Base-by-base conservation (phyloP, 805 yeast genomes). In the Yueomyces sp. region DNA sequence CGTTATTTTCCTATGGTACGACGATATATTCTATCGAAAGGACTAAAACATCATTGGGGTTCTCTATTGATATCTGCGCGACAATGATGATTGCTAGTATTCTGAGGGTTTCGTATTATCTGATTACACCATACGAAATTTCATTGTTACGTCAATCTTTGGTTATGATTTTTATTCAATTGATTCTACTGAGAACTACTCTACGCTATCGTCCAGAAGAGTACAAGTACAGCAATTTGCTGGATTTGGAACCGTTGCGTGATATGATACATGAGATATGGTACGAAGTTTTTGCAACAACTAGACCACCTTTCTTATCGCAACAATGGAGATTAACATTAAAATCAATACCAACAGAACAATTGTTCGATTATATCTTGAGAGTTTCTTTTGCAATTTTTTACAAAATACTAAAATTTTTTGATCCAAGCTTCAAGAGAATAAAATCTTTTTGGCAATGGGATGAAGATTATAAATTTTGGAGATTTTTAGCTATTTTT, bases 31-130 rank as follows among this genome's bases (percentile, higher is more conserved):
- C 82, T 49, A 86, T 87, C 11, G 72, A 77, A 52, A 66, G 70
- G 40, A 72, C 74, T 33, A 67, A 78, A 56, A 72, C 87, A 0
- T 74, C 90, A 1, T 68, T 74, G 27, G 96, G 96, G 27, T 86
- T 87, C 56, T 82, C 94, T 4, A 68, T 86, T n/a, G 96, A 88
- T 62, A 84, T 88, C 8, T 88, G 96, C 63, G 88, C 86, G 5
- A 85, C 95, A 5, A 86, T 88, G 95, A 59, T 87, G 48, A 69
- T 85, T 49, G 80, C 95, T 1, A 74, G 86, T 38, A 74, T 78
- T 4, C 63, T 86, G 40, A 69, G 94, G 50, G 79, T 87, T 29
- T 76, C 77, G 44, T 87, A 85, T 65, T 88, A 81, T 65, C 60
- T 81, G 48, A 79, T 85, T 41, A 74, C 79, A 40, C 95, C 95